Percentiles rank a stretch among this genome's conserved stretches.
phyloP scores from a whole-genome alignment of 2,329 filamentous ascomycete species.

The Ilyonectria mors-panacis region DNA sequence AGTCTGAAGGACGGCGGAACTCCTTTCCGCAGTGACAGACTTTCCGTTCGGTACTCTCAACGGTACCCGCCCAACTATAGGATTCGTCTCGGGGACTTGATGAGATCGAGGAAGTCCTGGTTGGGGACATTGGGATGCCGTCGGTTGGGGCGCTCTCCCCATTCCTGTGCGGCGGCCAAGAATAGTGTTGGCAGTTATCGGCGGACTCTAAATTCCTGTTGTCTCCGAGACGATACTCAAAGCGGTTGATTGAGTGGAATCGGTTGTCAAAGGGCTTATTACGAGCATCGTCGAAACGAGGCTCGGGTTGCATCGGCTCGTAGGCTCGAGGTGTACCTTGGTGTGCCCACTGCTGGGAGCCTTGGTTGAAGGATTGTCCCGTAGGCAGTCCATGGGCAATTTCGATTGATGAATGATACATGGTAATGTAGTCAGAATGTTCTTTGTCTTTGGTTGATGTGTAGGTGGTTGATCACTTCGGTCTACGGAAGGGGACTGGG shows the following conservation, averaged over 20 bases:
- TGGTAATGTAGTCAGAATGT: slow-evolving; percentile 16
- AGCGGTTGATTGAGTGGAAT: not conserved
- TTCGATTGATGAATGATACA: slow-evolving; percentile 24
- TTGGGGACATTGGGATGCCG: slow-evolving; percentile 30
- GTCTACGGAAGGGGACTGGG: slow-evolving; percentile 17
- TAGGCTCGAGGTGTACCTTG: slow-evolving; percentile 10
- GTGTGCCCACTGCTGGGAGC: slow-evolving; percentile 17
- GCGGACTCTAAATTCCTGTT: not conserved
- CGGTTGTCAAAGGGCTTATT: slow-evolving; percentile 7
- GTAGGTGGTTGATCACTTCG: slow-evolving; percentile 13
- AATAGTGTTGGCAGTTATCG: slow-evolving; percentile 1
- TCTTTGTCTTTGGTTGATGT: slow-evolving; percentile 10
- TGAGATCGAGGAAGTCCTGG: slow-evolving; percentile 38
- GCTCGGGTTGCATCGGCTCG: slow-evolving; percentile 23
- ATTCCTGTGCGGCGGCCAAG: slow-evolving; percentile 10
- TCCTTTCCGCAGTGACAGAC: slow-evolving; percentile 45
- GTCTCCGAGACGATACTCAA: slow-evolving; percentile 9
- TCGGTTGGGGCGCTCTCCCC: slow-evolving; percentile 2
- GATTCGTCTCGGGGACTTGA: slow-evolving; percentile 42
- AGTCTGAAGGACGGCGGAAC: slow-evolving; percentile 47
- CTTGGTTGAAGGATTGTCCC: slow-evolving; percentile 7
- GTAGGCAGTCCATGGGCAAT: slow-evolving; percentile 7
- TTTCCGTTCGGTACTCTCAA: slow-evolving; percentile 35
- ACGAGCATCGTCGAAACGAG: slow-evolving; percentile 12
- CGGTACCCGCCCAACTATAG: slow-evolving; percentile 31